Conservation (phyloP, 2,329 filamentous ascomycete genomes). For the Aspergillus aculeatus region DNA sequence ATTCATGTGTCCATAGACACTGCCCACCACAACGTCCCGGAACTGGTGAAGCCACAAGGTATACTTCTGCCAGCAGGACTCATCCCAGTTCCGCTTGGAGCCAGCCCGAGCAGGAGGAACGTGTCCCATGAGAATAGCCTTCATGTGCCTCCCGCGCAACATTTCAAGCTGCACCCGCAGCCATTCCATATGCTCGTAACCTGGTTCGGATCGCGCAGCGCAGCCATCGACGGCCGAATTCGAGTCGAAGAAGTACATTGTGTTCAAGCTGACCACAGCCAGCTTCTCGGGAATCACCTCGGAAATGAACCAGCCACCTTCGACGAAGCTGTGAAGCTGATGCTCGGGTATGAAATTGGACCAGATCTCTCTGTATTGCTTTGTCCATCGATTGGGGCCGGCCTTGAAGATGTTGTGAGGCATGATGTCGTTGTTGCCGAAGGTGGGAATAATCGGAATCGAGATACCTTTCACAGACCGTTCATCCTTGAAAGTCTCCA, state of each 20-base stretch:
- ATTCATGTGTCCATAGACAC: constrained; percentile 94
- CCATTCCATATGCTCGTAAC: constrained; percentile 96
- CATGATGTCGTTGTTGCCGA: constrained; percentile 96
- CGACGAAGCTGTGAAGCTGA: constrained; percentile 85
- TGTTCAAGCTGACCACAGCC: constrained; percentile 92
- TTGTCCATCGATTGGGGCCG: constrained; percentile 85
- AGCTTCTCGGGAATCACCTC: constrained; percentile 86
- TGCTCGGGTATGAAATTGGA: constrained; percentile 82
- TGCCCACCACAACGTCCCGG: constrained; percentile 79
- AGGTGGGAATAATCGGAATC: constrained; percentile 82
- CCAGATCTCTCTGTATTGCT: constrained; percentile 77
- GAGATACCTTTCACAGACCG: constrained; percentile 59
- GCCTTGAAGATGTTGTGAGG: constrained; percentile 89
- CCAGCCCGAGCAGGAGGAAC: constrained; percentile 85
- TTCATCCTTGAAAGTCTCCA: constrained; percentile 65
- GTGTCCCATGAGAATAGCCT: constrained; percentile 91
- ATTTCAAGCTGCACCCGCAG: constrained; percentile 82
- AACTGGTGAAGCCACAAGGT: constrained; percentile 87
- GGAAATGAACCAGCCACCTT: constrained; percentile 90
- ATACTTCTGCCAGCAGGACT: constrained; percentile 98
- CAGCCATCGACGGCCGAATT: constrained; percentile 95
- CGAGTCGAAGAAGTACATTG: constrained; percentile 90
- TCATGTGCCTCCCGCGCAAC: constrained; percentile 80
- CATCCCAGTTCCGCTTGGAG: constrained; percentile 87
- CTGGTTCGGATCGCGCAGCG: constrained; percentile 72